phyloP scores from a whole-genome alignment of 2,329 filamentous ascomycete genomes.

The Moelleriella libera region DNA sequence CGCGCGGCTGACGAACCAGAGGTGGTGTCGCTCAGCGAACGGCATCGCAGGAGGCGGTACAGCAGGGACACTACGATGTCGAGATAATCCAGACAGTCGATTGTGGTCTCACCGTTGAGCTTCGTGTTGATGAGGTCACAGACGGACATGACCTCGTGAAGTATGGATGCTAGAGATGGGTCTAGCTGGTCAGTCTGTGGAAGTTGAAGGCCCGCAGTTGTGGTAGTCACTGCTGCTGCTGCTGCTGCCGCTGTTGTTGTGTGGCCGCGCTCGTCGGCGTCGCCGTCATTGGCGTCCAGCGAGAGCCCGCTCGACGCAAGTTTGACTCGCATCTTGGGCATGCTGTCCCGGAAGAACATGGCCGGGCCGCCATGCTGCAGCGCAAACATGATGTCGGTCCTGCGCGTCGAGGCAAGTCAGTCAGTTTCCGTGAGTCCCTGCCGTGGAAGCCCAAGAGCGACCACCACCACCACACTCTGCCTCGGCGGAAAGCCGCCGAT shows the following conservation, averaged over 20 bases:
- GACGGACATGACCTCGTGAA: not conserved
- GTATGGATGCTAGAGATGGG: not conserved
- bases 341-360: conserved; percentile 6
- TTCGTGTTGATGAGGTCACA: not conserved
- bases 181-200: not conserved
- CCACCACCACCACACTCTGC: too few species aligned
- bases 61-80: conserved; percentile 5
- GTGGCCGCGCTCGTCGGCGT: too few species aligned
- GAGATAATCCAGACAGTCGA: not conserved
- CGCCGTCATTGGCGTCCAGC: too few species aligned
- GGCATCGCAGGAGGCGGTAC: conserved; percentile 3
- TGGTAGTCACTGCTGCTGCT: too few species aligned
- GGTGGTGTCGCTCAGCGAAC: not conserved
- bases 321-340: not conserved
- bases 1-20: not conserved
- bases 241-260: too few species aligned
- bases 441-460: too few species aligned
- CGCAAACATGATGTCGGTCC: conserved; percentile 4
- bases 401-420: not conserved
- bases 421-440: not conserved
- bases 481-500: not conserved
- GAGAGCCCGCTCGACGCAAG: conserved; percentile 3
- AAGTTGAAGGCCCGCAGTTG: not conserved
- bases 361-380: conserved; percentile 5
- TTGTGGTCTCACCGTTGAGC: not conserved